Evolutionary conservation across 2,329 filamentous ascomycete genomes (phyloP), one percentile per base, ranked within the genome.

Genomic region (Amauroascus niger): DNA sequence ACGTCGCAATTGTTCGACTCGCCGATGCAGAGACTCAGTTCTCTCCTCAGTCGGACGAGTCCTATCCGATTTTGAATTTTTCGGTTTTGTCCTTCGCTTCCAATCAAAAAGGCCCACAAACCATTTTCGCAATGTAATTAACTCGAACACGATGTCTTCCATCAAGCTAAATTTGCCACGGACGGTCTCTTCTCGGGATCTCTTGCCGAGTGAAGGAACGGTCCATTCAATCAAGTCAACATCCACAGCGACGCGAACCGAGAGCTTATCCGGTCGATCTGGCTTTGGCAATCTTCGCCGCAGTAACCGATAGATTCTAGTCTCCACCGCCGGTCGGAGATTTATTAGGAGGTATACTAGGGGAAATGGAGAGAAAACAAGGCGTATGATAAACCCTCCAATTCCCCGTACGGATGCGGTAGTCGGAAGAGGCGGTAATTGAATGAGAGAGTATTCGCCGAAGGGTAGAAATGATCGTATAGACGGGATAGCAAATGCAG

Each of bases 171-270:
- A 61, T 44, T 63, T 65, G 47, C 62, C 62, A 35, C 70, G 68
- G n/a, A 61, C 60, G 48, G 61, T 63, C 55, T 72, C 70, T 55
- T 73, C 69, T 45, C 68, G 65, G n/a, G 68, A 63, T 49, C 67
- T 65, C 40, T 69, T 68, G 2, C 69, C 70, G 6, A 71, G 60
- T 3, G 65, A 64, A 9, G 70, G 70, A 20, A 70, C 65, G 39
- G 71, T 69, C 70, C 70, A 72, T 51, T 72, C 70, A 41, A 72
- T 64, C 14, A 73, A 64, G 40, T 71, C 71, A 57, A 71, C 70
- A 40, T 72, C 69, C n/a, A 64, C 61, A 6, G 70, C 70, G 54
- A 72, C 69, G 49, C 67, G 64, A 51, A 73, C 64, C 6, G 70
- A 73, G 26, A 71, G 63, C 30, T 69, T 68, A 59, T 73, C 69